phyloP scores from a whole-genome alignment of 106 monocot genomes.

The Gastrodia elata region DNA sequence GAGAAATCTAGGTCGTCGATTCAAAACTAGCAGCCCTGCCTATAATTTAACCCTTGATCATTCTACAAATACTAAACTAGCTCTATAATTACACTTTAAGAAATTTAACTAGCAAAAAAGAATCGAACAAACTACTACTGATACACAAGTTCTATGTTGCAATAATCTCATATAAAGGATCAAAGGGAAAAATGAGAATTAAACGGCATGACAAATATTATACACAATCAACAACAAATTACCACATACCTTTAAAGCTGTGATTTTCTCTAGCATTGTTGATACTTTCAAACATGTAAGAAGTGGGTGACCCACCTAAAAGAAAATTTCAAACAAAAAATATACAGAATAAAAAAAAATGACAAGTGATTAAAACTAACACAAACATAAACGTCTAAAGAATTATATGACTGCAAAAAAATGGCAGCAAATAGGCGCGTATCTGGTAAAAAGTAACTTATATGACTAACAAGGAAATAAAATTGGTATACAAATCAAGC shows the following conservation, averaged over 20 bases:
- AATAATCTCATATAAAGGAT: not conserved
- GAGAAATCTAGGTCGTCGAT: too few species aligned
- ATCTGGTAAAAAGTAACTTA: not conserved
- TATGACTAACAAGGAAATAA: not conserved
- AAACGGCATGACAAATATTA: not conserved
- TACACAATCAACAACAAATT: constrained; percentile 2
- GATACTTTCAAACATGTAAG: constrained; percentile 60
- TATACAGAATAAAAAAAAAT: not conserved
- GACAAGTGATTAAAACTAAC: not conserved
- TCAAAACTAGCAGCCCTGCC: too few species aligned
- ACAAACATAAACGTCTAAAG: not conserved
- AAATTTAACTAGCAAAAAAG: not conserved
- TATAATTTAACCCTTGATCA: too few species aligned
- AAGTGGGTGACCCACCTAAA: constrained; percentile 38
- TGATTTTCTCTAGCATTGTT: constrained; percentile 61
- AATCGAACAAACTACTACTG: not conserved
- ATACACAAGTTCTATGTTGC: not conserved
- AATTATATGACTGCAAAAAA: not conserved
- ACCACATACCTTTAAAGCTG: constrained; percentile 56
- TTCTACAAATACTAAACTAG: not conserved
- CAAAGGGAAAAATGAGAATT: not conserved
- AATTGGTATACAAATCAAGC: not conserved
- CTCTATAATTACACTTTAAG: not conserved
- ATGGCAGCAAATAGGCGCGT: not conserved
- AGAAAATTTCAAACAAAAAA: not conserved